A percentile compares a stretch with the other conserved stretches of the same genome.
These are phyloP conservation scores for Ramicandelaber brevisporus DNA, from an alignment of 192 early-diverging fungal genomes.

Conservation along the genomic window DNA sequence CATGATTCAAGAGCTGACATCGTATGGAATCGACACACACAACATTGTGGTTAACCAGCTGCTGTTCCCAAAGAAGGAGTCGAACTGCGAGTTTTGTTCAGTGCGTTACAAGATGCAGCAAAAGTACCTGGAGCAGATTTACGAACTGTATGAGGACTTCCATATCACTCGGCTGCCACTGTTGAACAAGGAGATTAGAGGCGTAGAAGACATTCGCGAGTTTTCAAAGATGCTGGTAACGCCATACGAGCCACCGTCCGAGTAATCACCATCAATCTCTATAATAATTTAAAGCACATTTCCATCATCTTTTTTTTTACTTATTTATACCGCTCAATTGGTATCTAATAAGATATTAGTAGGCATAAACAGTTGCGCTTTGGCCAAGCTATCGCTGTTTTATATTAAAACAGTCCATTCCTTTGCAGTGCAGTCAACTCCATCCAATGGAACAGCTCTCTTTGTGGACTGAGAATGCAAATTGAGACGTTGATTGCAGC, in stretches of 20 bases:
- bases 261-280: not conserved
- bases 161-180: slow-evolving; percentile 85
- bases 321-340: not conserved
- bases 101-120: slow-evolving; percentile 96
- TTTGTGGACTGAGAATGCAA: not conserved
- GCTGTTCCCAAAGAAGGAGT: slow-evolving; percentile 71
- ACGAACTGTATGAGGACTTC: slow-evolving; percentile 98
- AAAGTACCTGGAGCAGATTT: slow-evolving; percentile 96
- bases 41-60: slow-evolving; percentile 99
- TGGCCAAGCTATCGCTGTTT: no score
- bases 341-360: not conserved
- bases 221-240: slow-evolving; percentile 83
- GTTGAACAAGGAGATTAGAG: slow-evolving; percentile 88
- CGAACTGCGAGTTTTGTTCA: slow-evolving; percentile 65
- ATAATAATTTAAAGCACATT: not conserved
- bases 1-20: slow-evolving; percentile 97
- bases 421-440: not conserved
- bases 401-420: no score
- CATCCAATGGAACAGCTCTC: not conserved
- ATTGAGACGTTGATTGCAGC: not conserved
- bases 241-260: slow-evolving; percentile 26
- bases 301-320: no score
- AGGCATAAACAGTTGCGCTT: no score
- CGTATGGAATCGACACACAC: slow-evolving; percentile 94
- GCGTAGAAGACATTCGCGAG: slow-evolving; percentile 69